Conservation (phyloP, 2,329 filamentous ascomycete genomes). For the Dendrostoma leiphaemia region DNA sequence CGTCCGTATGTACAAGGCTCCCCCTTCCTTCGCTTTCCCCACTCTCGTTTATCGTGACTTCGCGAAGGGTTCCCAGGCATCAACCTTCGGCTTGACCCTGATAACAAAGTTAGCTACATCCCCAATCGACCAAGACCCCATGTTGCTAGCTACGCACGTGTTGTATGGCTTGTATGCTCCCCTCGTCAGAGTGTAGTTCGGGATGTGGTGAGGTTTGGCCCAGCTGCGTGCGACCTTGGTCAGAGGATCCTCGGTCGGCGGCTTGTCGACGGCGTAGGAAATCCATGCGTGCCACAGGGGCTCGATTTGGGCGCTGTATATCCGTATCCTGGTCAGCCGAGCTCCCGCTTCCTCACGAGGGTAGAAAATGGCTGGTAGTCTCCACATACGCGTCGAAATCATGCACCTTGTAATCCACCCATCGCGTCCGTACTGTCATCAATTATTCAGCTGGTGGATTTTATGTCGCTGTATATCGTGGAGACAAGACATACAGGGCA, state of each 20-base stretch:
- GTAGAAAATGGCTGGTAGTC: slow-evolving; percentile 18
- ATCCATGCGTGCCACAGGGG: slow-evolving; percentile 99
- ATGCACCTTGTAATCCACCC: slow-evolving; percentile 93
- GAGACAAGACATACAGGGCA: slow-evolving; percentile 66
- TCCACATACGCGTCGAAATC: slow-evolving; percentile 71
- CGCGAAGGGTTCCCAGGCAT: slow-evolving; percentile 31
- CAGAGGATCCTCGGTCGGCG: slow-evolving; percentile 74
- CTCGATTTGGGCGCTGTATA: slow-evolving; percentile 72
- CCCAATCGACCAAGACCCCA: not conserved
- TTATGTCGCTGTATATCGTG: too few relatives aligned
- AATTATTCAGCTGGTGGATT: not conserved
- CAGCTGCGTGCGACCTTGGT: slow-evolving; percentile 68
- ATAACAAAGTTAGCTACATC: not conserved
- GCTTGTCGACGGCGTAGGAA: slow-evolving; percentile 85
- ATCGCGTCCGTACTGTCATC: slow-evolving; percentile 78
- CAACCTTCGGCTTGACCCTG: slow-evolving; percentile 35
- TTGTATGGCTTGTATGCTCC: slow-evolving; percentile 90
- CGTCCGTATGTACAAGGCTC: slow-evolving; percentile 20
- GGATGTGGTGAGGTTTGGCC: slow-evolving; percentile 70
- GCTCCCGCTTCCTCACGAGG: not conserved
- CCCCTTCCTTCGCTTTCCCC: not conserved
- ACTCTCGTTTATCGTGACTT: slow-evolving; percentile 9
- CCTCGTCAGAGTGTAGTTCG: slow-evolving; percentile 72
- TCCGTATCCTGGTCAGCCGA: slow-evolving; percentile 12
- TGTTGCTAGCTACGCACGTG: slow-evolving; percentile 66